These are phyloP conservation scores for Penicillium sp. DNA, from an alignment of 2,329 filamentous ascomycete genomes.

Conservation along the genomic window DNA sequence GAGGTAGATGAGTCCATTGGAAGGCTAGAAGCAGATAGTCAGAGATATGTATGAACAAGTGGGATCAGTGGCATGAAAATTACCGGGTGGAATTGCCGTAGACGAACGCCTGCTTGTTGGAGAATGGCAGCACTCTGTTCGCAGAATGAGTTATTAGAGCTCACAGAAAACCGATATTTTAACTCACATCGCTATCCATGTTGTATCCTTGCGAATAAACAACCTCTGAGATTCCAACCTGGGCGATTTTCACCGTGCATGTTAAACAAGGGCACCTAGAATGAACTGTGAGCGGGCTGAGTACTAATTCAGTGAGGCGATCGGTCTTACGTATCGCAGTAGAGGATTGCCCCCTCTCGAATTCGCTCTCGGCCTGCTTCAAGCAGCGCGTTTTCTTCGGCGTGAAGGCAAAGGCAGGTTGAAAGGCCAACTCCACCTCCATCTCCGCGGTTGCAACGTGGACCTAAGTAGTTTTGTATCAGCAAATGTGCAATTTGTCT, in stretches of 20 bases:
- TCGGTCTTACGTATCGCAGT: constrained; percentile 73
- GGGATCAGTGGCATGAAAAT: constrained; percentile 14
- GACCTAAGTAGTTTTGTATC: constrained; percentile 38
- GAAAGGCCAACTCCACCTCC: constrained; percentile 72
- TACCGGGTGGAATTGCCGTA: constrained; percentile 87
- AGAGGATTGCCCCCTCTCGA: constrained; percentile 77
- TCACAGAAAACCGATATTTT: neutral
- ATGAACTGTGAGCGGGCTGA: neutral
- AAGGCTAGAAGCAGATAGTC: constrained; percentile 50
- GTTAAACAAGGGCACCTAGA: constrained; percentile 84
- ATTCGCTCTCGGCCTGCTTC: constrained; percentile 93
- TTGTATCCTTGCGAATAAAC: constrained; percentile 93
- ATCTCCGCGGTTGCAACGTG: constrained; percentile 77
- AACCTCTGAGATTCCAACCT: constrained; percentile 93
- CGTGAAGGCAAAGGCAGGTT: constrained; percentile 95
- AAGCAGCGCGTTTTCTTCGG: constrained; percentile 93
- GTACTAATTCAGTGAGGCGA: neutral
- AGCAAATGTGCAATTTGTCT: constrained; percentile 4
- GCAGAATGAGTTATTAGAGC: constrained; percentile 5
- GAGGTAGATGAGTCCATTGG: constrained; percentile 66
- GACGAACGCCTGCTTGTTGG: constrained; percentile 74
- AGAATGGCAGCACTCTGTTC: constrained; percentile 74
- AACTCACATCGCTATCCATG: constrained; percentile 73
- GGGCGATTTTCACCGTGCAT: constrained; percentile 97
- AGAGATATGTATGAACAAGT: constrained; percentile 6